These are phyloP conservation scores for Tuber melanosporum DNA, from an alignment of 495 filamentous ascomycete genomes.

Conservation along the genomic window DNA sequence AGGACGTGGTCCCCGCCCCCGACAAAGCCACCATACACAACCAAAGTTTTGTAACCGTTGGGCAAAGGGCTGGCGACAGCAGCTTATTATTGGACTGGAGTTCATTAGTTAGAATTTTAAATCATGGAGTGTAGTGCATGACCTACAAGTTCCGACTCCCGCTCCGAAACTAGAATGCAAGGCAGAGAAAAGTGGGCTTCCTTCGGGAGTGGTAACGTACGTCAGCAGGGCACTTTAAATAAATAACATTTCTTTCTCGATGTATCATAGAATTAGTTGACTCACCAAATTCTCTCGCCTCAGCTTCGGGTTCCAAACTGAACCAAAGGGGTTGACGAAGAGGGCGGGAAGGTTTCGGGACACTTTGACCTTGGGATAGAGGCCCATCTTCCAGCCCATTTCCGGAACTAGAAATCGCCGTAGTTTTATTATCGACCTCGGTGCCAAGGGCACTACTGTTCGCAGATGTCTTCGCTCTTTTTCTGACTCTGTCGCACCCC, in stretches of 20 bases:
- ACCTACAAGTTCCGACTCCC: neutral
- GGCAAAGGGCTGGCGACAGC: neutral
- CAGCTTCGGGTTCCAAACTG: neutral
- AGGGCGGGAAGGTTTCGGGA: neutral
- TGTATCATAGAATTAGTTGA: neutral
- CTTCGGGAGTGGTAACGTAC: neutral
- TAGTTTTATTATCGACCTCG: neutral
- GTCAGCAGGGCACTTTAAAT: neutral
- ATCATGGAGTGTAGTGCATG: neutral
- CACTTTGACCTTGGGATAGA: neutral
- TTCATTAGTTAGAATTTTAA: neutral
- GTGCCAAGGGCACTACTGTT: rapidly evolving
- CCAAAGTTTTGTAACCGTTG: neutral
- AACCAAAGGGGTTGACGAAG: neutral
- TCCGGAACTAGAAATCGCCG: neutral
- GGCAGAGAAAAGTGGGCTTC: neutral
- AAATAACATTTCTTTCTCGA: neutral
- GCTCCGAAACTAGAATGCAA: neutral
- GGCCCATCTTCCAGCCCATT: neutral
- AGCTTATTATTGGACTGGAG: neutral
- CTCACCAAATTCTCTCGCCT: neutral
- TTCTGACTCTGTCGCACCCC: neutral
- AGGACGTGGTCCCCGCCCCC: no score
- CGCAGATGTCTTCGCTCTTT: neutral
- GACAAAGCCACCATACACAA: neutral